Evolutionary conservation across 345 rosid genomes (phyloP).

Genomic region (Pistacia vera): DNA sequence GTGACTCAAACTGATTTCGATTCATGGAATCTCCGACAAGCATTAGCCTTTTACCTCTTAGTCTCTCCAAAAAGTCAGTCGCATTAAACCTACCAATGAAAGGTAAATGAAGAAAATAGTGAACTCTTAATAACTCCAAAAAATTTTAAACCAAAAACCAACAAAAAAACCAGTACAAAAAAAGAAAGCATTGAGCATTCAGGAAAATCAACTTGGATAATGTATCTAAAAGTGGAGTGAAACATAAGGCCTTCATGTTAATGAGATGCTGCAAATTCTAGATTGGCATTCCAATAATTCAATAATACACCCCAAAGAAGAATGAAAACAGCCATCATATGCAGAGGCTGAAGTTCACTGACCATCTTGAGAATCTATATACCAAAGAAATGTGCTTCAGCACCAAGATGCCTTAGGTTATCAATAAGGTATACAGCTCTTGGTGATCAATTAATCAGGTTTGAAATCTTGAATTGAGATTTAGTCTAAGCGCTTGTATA

Average conservation of each 20-base stretch:
- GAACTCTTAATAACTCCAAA: constrained; percentile 12
- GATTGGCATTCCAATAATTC: background rate
- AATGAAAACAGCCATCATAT: background rate
- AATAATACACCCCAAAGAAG: too few species aligned
- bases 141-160: background rate
- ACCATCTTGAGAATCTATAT: too few species aligned
- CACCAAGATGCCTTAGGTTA: background rate
- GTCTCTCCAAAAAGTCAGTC: constrained; percentile 83
- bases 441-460: background rate
- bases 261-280: background rate
- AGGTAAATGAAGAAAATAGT: constrained; percentile 33
- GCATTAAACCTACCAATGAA: constrained; percentile 85
- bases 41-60: constrained; percentile 82
- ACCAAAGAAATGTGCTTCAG: too few species aligned
- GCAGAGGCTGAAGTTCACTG: background rate
- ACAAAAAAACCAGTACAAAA: background rate
- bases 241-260: background rate
- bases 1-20: constrained; percentile 88
- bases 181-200: background rate
- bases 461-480: background rate
- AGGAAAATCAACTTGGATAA: background rate
- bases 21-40: constrained; percentile 98
- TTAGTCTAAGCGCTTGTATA: background rate
- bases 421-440: background rate
- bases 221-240: background rate